Percentiles rank a stretch among this genome's conserved stretches.
These are phyloP conservation scores for Reticulascus tulasneorum DNA, from an alignment of 2,329 filamentous ascomycete species.

Conservation along the genomic window DNA sequence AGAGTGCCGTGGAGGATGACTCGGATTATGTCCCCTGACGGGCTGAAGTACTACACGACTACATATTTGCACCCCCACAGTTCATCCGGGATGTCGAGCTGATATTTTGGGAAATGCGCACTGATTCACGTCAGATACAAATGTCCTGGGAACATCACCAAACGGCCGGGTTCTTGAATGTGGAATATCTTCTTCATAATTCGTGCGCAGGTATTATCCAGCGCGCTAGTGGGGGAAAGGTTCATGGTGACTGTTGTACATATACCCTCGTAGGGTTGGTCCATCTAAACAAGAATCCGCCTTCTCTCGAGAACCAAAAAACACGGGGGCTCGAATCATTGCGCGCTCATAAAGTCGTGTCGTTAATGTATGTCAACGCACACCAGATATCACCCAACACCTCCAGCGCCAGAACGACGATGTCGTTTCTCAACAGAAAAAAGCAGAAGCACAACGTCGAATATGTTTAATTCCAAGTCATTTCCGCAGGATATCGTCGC, in stretches of 20 bases:
- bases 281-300: not conserved
- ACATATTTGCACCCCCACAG: not conserved
- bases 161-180: not conserved
- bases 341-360: not conserved
- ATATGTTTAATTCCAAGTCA: slow-evolving; percentile 12
- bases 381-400: slow-evolving; percentile 1
- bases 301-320: not conserved
- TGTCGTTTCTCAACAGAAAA: not conserved
- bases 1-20: not conserved
- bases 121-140: not conserved
- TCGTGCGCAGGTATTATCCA: too few relatives aligned
- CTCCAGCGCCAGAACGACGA: slow-evolving; percentile 1
- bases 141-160: not conserved
- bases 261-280: too few relatives aligned
- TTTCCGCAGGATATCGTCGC: slow-evolving; percentile 13
- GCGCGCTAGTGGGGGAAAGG: too few relatives aligned
- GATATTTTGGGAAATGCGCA: not conserved
- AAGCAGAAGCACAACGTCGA: too few relatives aligned
- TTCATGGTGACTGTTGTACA: too few relatives aligned
- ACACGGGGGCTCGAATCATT: not conserved
- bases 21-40: not conserved
- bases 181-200: not conserved
- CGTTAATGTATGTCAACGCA: not conserved
- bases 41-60: not conserved
- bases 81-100: not conserved